These are phyloP conservation scores for Blastobotrys attinorum DNA, from an alignment of 805 yeast species.

Conservation along the genomic window DNA sequence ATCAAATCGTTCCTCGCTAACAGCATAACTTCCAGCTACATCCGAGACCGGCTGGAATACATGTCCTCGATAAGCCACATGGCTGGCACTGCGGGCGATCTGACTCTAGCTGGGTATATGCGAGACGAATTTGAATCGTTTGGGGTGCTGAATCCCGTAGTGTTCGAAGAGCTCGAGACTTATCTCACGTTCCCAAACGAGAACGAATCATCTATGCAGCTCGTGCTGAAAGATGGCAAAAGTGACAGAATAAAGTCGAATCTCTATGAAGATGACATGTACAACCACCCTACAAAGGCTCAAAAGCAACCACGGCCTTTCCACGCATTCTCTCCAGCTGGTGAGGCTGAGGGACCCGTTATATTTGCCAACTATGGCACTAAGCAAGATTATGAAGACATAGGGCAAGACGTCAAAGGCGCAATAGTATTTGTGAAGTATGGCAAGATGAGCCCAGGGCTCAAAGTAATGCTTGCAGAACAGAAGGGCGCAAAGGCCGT, in stretches of 20 bases:
- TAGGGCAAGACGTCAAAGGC: conserved; percentile 33
- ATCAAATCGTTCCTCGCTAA: conserved; percentile 42
- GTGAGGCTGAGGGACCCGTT: conserved; percentile 44
- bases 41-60: conserved; percentile 64
- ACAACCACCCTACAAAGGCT: conserved; percentile 20
- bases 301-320: conserved; percentile 31
- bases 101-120: conserved; percentile 60
- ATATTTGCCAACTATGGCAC: conserved; percentile 66
- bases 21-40: conserved; percentile 46
- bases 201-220: conserved; percentile 21
- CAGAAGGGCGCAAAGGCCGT: conserved; percentile 54
- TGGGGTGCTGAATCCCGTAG: conserved; percentile 40
- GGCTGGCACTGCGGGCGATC: conserved; percentile 84
- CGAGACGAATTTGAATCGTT: conserved; percentile 49
- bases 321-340: conserved; percentile 61
- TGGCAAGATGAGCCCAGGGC: conserved; percentile 40
- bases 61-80: conserved; percentile 75
- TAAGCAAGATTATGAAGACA: conserved; percentile 42
- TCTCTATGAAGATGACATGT: conserved; percentile 30
- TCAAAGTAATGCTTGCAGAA: conserved; percentile 49
- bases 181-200: conserved; percentile 60
- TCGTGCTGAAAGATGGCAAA: conserved; percentile 24
- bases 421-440: conserved; percentile 54
- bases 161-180: conserved; percentile 43
- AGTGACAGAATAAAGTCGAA: conserved; percentile 27